Evolutionary conservation across 805 yeast species (phyloP), one percentile per base, ranked within the genome.

Genomic region (Dipodascus geniculatus): DNA sequence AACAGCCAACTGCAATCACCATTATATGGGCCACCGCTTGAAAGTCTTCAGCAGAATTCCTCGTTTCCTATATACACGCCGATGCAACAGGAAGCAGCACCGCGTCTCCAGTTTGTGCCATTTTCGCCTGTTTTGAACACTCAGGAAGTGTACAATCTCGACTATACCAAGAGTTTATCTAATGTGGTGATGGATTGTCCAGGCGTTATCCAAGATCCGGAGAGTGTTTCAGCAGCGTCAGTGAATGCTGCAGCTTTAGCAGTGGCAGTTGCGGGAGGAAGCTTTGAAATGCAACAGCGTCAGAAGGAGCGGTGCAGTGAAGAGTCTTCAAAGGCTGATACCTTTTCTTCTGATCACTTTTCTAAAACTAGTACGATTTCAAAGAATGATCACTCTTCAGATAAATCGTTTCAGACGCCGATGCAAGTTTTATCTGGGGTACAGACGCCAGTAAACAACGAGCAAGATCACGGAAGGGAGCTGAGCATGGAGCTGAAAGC

Each of bases 251-350:
- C 38, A 19, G 31, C 50, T 16, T 16, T 52, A n/a, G 56, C 49
- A n/a, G 38, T 22, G 4, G 22, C 49, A 3, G 54, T 54, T 2
- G 50, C 54, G 23, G 44, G 44, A 38, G 44, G 20, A 6, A 38
- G 20, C 19, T 38, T n/a, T 17, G 44, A 38, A n/a, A n/a, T 38
- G 6, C 44, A 38, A n/a, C 44, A 38, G 14, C 44, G 44, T 4
- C 44, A 38, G 14, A 38, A 28, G 14, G 14, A 28, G n/a, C n/a
- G n/a, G n/a, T n/a, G n/a, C n/a, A n/a, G n/a, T n/a, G n/a, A n/a
- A n/a, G n/a, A n/a, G n/a, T n/a, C n/a, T n/a, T n/a, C n/a, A n/a
- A n/a, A n/a, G n/a, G n/a, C n/a, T n/a, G n/a, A n/a, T n/a, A n/a
- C n/a, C n/a, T n/a, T n/a, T n/a, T n/a, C n/a, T n/a, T n/a, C n/a